Evolutionary conservation across 352 stramenopile genomes (phyloP).

Genomic region (Phytophthora pistaciae): DNA sequence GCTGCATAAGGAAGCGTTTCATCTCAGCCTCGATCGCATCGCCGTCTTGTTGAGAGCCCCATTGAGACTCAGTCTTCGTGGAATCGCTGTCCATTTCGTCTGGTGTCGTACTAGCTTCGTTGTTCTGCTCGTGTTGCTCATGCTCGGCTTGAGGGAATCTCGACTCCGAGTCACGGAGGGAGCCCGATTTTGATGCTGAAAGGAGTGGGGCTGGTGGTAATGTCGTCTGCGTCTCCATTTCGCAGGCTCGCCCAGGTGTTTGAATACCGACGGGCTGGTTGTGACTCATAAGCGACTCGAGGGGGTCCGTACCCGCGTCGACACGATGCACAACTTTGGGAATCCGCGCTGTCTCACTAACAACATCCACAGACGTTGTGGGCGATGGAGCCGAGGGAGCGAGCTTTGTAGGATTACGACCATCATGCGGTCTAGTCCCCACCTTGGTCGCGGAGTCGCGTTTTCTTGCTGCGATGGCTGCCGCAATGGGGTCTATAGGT

Average conservation of each 20-base stretch:
- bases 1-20: slow-evolving; percentile 57
- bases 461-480: slow-evolving; percentile 13
- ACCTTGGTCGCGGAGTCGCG: slow-evolving; percentile 11
- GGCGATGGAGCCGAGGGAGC: background rate
- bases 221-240: slow-evolving; percentile 63
- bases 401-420: slow-evolving; percentile 5
- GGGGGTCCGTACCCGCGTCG: slow-evolving; percentile 61
- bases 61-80: background rate
- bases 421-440: background rate
- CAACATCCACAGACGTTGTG: slow-evolving; percentile 10
- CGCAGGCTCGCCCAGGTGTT: slow-evolving; percentile 17
- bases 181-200: slow-evolving; percentile 27
- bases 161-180: slow-evolving; percentile 3
- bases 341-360: slow-evolving; percentile 8
- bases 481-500: slow-evolving; percentile 15
- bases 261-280: slow-evolving; percentile 6
- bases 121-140: slow-evolving; percentile 12
- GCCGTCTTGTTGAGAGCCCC: slow-evolving; percentile 35
- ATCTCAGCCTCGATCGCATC: slow-evolving; percentile 61
- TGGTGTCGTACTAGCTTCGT: slow-evolving; percentile 2
- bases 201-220: slow-evolving; percentile 47
- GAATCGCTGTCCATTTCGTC: slow-evolving; percentile 8
- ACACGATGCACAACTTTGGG: slow-evolving; percentile 37
- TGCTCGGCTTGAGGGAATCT: background rate
- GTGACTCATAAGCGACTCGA: slow-evolving; percentile 57